Evolutionary conservation across 1,139 yeast genomes (phyloP).

Genomic region (Hanseniaspora uvarum): DNA sequence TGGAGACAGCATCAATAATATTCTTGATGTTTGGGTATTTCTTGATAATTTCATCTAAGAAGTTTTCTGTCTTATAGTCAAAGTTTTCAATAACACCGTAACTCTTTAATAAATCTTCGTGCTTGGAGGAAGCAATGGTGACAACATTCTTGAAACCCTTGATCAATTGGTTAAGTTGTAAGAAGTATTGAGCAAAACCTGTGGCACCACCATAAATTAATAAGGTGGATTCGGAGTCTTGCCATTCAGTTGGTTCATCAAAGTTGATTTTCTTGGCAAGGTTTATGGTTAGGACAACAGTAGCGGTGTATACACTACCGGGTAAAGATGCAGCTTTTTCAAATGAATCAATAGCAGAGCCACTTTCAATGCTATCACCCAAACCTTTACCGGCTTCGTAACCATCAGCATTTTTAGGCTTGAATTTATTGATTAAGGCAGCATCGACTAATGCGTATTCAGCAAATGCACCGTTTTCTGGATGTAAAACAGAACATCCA

Average conservation of each 20-base stretch:
- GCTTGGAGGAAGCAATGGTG: constrained; percentile 40
- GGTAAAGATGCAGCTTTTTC: constrained; percentile 57
- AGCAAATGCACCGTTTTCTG: constrained; percentile 49
- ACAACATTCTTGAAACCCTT: constrained; percentile 38
- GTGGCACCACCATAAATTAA: constrained; percentile 53
- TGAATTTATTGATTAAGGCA: constrained; percentile 32
- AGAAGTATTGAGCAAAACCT: constrained; percentile 41
- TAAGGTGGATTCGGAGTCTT: constrained; percentile 29
- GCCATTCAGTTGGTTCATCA: constrained; percentile 25
- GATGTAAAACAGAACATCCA: constrained; percentile 35
- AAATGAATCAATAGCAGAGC: constrained; percentile 35
- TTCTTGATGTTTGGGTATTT: constrained; percentile 35
- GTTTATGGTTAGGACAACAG: constrained; percentile 25
- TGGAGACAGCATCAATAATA: constrained; percentile 45
- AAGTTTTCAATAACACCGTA: constrained; percentile 51
- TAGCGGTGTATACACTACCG: constrained; percentile 43
- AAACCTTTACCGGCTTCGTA: constrained; percentile 30
- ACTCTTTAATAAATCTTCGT: constrained; percentile 32
- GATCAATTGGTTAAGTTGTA: constrained; percentile 40
- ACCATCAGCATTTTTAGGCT: constrained; percentile 23
- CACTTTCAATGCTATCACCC: constrained; percentile 8
- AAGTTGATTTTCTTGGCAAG: constrained; percentile 25
- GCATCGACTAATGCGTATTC: constrained; percentile 43
- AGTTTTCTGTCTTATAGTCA: constrained; percentile 51
- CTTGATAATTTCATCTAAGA: constrained; percentile 40